Evolutionary conservation across 441 rosid genomes (phyloP).

Genomic region (Eruca vesicaria): DNA sequence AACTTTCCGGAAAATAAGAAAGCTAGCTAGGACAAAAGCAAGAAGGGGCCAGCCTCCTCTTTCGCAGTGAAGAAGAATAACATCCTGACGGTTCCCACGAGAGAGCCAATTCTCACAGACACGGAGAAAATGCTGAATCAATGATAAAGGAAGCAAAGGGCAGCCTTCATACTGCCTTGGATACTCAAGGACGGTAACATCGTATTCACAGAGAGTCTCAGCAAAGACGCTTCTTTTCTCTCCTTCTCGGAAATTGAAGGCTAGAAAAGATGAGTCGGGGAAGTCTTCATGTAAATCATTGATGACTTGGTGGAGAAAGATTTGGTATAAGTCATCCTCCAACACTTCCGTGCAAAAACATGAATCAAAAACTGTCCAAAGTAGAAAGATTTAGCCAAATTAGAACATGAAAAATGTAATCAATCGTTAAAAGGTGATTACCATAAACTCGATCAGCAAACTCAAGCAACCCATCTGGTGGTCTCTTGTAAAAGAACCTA

Average conservation of each 20-base stretch:
- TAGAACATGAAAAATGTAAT: too few relatives aligned
- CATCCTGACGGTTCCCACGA: slow-evolving; percentile 63
- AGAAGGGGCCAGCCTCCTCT: slow-evolving; percentile 98
- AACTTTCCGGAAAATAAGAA: slow-evolving; percentile 76
- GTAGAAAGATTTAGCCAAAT: background rate
- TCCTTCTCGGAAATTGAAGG: slow-evolving; percentile 88
- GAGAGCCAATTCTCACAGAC: slow-evolving; percentile 87
- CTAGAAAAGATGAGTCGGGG: slow-evolving; percentile 75
- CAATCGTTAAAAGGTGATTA: slow-evolving; percentile 25
- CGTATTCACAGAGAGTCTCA: slow-evolving; percentile 65
- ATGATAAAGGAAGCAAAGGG: slow-evolving; percentile 78
- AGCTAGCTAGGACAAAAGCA: slow-evolving; percentile 78
- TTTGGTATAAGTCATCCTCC: slow-evolving; percentile 61
- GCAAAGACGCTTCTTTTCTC: slow-evolving; percentile 74
- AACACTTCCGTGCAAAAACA: slow-evolving; percentile 92
- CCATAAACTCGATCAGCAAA: slow-evolving; percentile 95
- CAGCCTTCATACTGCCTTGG: slow-evolving; percentile 96
- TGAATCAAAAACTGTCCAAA: slow-evolving; percentile 81
- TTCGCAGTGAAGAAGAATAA: slow-evolving; percentile 84
- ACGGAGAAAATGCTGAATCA: slow-evolving; percentile 89
- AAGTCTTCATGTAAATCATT: slow-evolving; percentile 80
- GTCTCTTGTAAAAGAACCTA: slow-evolving; percentile 85
- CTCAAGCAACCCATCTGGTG: slow-evolving; percentile 96
- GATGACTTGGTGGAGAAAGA: slow-evolving; percentile 67
- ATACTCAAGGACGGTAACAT: slow-evolving; percentile 84